Conservation (phyloP, 495 filamentous ascomycete genomes). For the Platismatia glauca region DNA sequence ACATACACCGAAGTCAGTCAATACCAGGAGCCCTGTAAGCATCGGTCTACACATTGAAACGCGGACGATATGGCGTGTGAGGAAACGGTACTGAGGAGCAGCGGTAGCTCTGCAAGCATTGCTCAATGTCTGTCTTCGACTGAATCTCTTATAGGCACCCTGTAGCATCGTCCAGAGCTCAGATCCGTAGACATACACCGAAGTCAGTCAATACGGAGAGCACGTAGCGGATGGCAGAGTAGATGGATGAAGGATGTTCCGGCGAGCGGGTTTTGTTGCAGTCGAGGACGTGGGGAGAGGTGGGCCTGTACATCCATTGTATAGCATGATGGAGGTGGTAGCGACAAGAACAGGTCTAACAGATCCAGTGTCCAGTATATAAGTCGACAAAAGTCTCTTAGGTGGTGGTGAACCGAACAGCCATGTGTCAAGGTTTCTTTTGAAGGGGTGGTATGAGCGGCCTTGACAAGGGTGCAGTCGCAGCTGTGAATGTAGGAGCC, state of each 20-base stretch:
- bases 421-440: neutral
- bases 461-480: neutral
- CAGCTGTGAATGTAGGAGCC: neutral
- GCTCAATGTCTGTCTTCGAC: neutral
- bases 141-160: neutral
- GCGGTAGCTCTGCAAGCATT: neutral
- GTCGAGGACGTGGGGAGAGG: too few species aligned
- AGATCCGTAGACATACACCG: neutral
- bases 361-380: neutral
- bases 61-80: neutral
- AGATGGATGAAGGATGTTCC: neutral
- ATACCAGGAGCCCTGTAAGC: conserved; percentile 2
- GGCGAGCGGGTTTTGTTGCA: neutral
- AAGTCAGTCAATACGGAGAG: conserved; percentile 4
- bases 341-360: neutral
- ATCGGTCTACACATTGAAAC: neutral
- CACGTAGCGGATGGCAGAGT: neutral
- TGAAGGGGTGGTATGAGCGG: neutral
- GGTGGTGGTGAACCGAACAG: neutral
- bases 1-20: conserved; percentile 13
- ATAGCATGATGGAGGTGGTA: neutral
- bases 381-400: neutral
- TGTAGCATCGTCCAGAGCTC: neutral
- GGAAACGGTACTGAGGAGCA: neutral
- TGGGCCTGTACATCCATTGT: too few species aligned